A percentile compares a stretch with the other conserved stretches of the same genome.
phyloP scores from a whole-genome alignment of 495 filamentous ascomycete species.

The Talaromyces trachyspermus region DNA sequence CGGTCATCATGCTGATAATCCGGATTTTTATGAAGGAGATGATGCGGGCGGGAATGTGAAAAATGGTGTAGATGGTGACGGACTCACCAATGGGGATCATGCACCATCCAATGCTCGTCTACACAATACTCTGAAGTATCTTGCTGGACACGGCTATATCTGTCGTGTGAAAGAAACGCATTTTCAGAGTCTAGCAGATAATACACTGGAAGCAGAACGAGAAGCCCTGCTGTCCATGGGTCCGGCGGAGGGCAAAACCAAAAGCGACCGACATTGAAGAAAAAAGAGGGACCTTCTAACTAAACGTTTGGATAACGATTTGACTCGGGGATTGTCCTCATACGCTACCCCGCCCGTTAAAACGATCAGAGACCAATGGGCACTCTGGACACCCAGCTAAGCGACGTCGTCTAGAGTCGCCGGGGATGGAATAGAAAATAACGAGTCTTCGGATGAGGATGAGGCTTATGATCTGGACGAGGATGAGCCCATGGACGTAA shows the following conservation, averaged over 20 bases:
- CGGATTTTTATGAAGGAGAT: conserved; percentile 19
- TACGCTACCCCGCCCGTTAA: conserved; percentile 35
- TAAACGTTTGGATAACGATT: conserved; percentile 26
- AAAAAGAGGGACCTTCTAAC: conserved; percentile 21
- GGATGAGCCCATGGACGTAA: conserved; percentile 32
- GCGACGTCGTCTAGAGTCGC: conserved; percentile 15
- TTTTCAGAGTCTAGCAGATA: conserved; percentile 46
- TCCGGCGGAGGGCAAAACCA: conserved; percentile 44
- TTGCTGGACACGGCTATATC: conserved; percentile 44
- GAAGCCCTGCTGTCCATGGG: conserved; percentile 26
- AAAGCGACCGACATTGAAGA: conserved; percentile 50
- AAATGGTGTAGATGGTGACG: conserved; percentile 17
- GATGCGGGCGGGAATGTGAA: conserved; percentile 17
- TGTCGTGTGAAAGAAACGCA: conserved; percentile 38
- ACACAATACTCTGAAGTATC: conserved; percentile 35
- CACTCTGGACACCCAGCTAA: conserved; percentile 12
- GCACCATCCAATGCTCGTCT: conserved; percentile 21
- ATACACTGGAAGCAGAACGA: conserved; percentile 40
- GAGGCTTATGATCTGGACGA: conserved; percentile 11
- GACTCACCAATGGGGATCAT: background rate
- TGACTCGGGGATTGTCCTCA: conserved; percentile 25
- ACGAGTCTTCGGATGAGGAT: conserved; percentile 29
- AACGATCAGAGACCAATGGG: conserved; percentile 21
- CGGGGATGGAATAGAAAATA: conserved; percentile 34
- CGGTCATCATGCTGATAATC: conserved; percentile 7